Base-by-base conservation (phyloP, 2,329 filamentous ascomycete genomes). In the Fusarium xylarioides region DNA sequence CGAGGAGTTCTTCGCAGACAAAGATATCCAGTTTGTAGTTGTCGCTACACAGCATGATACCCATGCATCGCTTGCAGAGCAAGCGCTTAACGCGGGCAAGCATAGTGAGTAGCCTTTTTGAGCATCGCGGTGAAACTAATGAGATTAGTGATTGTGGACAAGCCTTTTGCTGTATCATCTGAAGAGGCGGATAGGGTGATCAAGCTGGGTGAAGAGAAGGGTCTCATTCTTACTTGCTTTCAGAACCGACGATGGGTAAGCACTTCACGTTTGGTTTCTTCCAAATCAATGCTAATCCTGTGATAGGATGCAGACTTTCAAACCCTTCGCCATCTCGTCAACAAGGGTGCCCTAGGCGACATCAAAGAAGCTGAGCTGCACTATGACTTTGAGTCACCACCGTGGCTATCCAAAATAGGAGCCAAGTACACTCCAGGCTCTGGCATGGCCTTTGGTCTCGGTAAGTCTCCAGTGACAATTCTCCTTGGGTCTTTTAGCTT, bases 321-420 rank as follows among this genome's bases (percentile, higher is more conserved):
- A 15, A 76, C 74, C 7, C 64, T 77, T 1, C 67, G 63, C 7
- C 53, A 68, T 8, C 60, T 77, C 0, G 23, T 74, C 1, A 47
- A 63, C 1, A 63, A 71, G 21, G 65, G 63, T 12, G 75, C 75
- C 19, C 28, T 77, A 0, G 91, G 91, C 21, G 85, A 90, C 4
- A 83, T 92, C 54, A 87, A 87, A 42, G 91, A 92, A 71, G 92
- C 90, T 56, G 88, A 92, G 74, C 87, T 90, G 7, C 90, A 92
- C 79, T 92, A 91, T 66, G 91, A 93, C 75, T 88, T 86, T 43
- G 83, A 84, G 40, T 80, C 80, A 1, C 82, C 85, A 0, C 47
- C 76, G 2, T 86, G 84, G 84, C 72, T 85, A 0, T 64, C 76
- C 1, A 58, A 47, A 1, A 82, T 80, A 76, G 81, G 71, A 0